These are phyloP conservation scores for Cadophora luteo-olivacea DNA, from an alignment of 2,329 filamentous ascomycete genomes.

Conservation along the genomic window DNA sequence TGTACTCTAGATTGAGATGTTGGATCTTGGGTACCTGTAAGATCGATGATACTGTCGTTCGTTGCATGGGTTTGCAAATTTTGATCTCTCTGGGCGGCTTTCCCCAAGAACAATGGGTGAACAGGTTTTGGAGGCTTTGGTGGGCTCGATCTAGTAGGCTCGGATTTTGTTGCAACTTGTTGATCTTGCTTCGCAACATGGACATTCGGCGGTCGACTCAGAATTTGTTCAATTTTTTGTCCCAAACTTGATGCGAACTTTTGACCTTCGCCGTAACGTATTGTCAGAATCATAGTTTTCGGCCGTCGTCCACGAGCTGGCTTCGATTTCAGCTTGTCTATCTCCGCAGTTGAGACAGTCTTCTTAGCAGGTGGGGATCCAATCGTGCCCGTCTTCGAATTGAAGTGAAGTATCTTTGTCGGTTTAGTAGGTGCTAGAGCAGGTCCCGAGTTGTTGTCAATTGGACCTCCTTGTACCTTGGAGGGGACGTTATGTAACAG, in stretches of 20 bases:
- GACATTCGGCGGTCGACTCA: constrained; percentile 45
- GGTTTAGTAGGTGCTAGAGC: constrained; percentile 42
- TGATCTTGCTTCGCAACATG: not conserved
- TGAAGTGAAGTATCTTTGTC: constrained; percentile 61
- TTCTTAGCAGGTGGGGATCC: constrained; percentile 66
- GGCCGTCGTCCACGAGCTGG: constrained; percentile 48
- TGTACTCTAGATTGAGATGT: constrained; percentile 1
- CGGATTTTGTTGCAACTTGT: constrained; percentile 25
- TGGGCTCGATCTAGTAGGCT: constrained; percentile 39
- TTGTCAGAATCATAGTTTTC: constrained; percentile 55
- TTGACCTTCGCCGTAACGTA: constrained; percentile 64
- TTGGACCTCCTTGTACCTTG: not conserved
- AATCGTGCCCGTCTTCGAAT: constrained; percentile 66
- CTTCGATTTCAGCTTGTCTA: constrained; percentile 24
- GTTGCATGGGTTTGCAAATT: constrained; percentile 16
- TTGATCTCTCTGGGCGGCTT: constrained; percentile 46
- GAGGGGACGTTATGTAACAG: too few species aligned
- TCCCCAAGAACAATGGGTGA: constrained; percentile 75
- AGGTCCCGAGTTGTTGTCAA: not conserved
- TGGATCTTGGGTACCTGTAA: constrained; percentile 5
- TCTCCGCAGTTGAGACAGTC: constrained; percentile 27
- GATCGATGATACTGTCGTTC: constrained; percentile 19
- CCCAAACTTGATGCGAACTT: constrained; percentile 57
- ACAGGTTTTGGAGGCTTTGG: constrained; percentile 51
- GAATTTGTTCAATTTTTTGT: constrained; percentile 66